These are phyloP conservation scores for Wickerhamiella cacticola DNA, from an alignment of 805 yeast species.

Conservation along the genomic window DNA sequence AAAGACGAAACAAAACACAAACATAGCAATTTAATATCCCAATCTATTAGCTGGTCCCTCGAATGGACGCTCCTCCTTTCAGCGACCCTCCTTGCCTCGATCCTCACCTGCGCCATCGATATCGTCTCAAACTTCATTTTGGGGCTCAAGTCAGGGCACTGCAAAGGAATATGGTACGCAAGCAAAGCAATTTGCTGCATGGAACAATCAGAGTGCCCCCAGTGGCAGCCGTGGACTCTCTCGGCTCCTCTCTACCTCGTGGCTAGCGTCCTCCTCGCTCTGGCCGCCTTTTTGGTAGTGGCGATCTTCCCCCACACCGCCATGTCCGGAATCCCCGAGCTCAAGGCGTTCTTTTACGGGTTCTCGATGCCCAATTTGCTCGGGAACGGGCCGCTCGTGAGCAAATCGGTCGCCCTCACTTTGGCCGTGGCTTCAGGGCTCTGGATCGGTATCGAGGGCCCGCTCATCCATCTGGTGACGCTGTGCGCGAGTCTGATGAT, in stretches of 20 bases:
- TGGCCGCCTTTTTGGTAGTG: constrained; percentile 30
- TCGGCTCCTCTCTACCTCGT: constrained; percentile 32
- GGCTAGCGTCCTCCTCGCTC: constrained; percentile 33
- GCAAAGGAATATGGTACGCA: constrained; percentile 13
- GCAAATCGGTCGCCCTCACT: constrained; percentile 47
- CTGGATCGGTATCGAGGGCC: constrained; percentile 82
- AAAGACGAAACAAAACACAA: not conserved
- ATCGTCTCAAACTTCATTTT: not conserved
- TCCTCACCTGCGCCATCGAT: constrained; percentile 1
- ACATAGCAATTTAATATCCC: not conserved
- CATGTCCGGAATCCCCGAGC: constrained; percentile 62
- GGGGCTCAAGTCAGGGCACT: constrained; percentile 10
- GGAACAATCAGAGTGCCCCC: constrained; percentile 1
- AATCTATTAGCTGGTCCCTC: not conserved
- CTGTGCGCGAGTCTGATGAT: constrained; percentile 28
- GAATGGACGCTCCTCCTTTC: constrained; percentile 10
- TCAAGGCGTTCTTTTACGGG: constrained; percentile 58
- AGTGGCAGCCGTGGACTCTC: constrained; percentile 18
- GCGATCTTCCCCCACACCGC: constrained; percentile 32
- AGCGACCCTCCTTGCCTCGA: constrained; percentile 1
- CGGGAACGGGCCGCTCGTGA: constrained; percentile 39
- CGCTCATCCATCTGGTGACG: constrained; percentile 67
- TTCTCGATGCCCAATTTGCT: constrained; percentile 43
- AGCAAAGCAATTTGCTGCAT: constrained; percentile 8
- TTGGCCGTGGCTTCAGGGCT: constrained; percentile 63